Evolutionary conservation across 179 eudicot species (phyloP), one percentile per base, ranked within the genome.

Genomic region (Patellifolia procumbens): DNA sequence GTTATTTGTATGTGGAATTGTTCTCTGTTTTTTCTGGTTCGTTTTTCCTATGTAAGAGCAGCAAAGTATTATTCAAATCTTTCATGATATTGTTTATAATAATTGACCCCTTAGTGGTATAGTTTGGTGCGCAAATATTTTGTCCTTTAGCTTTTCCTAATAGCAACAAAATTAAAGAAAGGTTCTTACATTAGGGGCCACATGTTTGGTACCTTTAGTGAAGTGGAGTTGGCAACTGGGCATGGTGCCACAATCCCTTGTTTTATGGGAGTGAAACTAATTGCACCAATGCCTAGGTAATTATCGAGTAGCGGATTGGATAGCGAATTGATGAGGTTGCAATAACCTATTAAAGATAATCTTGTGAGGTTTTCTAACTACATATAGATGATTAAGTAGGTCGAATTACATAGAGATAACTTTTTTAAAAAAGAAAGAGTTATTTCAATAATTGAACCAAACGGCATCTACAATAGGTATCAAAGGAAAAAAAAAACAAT

Each of bases 31-130:
- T 71, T 26, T 11, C 15, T 45, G 32, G 0, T 26, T 46, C 17
- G 19, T 5, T 2, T 43, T 20, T 67, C 43, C 61, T 70, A 70
- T 49, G 59, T 70, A 31, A 70, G n/a, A 29, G 42, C 4, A 64
- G 6, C 4, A 24, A 35, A 26, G 64, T 16, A 70, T 29, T 31
- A 49, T 42, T 68, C 72, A 68, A 28, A 70, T 31, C 29, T 19
- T 71, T 52, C 46, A 71, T 9, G 31, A 2, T n/a, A n/a, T n/a
- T 71, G 62, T 71, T 32, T 51, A 71, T 51, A 71, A 53, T 71
- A 53, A 71, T 71, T 71, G 62, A 52, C 48, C 62, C 34, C 31
- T 53, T 31, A 52, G 28, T 49, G 42, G 42, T 69, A 10, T 45
- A 34, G 39, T 46, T 1, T n/a, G 19, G 28, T 45, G 63, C 42